Evolutionary conservation across 345 rosid species (phyloP).

Genomic region (Melaleuca alternifolia): DNA sequence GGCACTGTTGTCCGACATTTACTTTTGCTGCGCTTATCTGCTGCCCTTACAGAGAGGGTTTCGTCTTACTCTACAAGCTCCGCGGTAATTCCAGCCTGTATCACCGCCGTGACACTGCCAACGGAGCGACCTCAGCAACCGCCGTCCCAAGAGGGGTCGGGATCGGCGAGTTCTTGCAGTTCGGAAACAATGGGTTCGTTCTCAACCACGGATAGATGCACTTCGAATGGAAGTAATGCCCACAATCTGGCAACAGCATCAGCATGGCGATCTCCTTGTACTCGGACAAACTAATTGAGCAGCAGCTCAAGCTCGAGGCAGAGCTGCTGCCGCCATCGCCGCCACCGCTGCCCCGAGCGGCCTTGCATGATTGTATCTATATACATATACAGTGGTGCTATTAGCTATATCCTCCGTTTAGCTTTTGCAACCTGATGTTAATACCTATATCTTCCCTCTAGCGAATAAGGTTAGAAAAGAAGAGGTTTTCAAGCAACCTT

Average conservation of each 20-base stretch:
- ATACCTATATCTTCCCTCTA: too few relatives aligned
- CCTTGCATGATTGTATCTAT: neutral
- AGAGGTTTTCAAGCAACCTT: too few relatives aligned
- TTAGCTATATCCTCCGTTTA: too few relatives aligned
- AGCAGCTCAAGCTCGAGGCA: neutral
- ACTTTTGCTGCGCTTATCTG: neutral
- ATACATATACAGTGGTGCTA: too few relatives aligned
- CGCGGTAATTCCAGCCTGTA: neutral
- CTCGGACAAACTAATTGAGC: conserved; percentile 4
- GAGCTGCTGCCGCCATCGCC: neutral
- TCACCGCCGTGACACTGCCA: neutral
- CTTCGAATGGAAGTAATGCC: neutral
- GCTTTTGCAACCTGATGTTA: too few relatives aligned
- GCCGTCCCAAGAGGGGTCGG: neutral
- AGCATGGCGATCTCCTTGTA: conserved; percentile 3
- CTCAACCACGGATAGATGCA: conserved; percentile 1
- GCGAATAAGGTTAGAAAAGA: too few relatives aligned
- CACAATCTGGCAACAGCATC: conserved; percentile 1
- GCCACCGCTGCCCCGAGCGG: neutral
- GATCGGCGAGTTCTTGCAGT: conserved; percentile 9
- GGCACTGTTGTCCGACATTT: neutral
- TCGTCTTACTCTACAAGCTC: neutral
- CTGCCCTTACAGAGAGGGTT: neutral
- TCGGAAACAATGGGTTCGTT: neutral
- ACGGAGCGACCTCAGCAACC: neutral